Conservation (phyloP, 495 filamentous ascomycete genomes). For the Penicillium diatomitis region DNA sequence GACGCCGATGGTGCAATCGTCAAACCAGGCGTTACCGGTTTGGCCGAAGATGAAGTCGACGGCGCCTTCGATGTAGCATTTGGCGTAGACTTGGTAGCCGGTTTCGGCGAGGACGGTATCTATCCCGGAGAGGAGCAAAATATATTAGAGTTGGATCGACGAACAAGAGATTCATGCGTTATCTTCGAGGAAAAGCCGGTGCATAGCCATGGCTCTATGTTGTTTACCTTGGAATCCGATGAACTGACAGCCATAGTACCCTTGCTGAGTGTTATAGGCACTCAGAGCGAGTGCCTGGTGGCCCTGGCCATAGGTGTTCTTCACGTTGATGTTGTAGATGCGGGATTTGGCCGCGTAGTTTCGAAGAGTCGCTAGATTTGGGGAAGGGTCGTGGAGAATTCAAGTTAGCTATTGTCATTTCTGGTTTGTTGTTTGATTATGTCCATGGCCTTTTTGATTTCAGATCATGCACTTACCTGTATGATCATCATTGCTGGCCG, state of each 20-base stretch:
- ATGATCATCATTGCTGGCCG: conserved; percentile 28
- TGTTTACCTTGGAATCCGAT: conserved; percentile 42
- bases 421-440: no score
- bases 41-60: conserved; percentile 64
- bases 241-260: conserved; percentile 50
- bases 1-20: conserved; percentile 47
- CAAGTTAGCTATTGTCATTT: no score
- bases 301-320: conserved; percentile 45
- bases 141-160: no score
- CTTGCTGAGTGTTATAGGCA: conserved; percentile 41
- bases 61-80: conserved; percentile 47
- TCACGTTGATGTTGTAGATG: conserved; percentile 55
- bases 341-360: conserved; percentile 42
- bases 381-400: no score
- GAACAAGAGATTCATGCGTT: no score
- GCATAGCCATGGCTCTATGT: no score
- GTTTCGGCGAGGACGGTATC: conserved; percentile 52
- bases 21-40: conserved; percentile 52
- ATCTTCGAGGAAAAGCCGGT: no score
- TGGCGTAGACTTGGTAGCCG: conserved; percentile 50
- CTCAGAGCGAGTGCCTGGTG: conserved; percentile 52
- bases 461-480: conserved; percentile 16
- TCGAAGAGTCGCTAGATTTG: conserved; percentile 40
- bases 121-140: not conserved
- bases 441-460: no score